A percentile compares a stretch with the other conserved stretches of the same genome.
Conservation (phyloP, 495 filamentous ascomycete species). For the Parachaetomium inaequale region DNA sequence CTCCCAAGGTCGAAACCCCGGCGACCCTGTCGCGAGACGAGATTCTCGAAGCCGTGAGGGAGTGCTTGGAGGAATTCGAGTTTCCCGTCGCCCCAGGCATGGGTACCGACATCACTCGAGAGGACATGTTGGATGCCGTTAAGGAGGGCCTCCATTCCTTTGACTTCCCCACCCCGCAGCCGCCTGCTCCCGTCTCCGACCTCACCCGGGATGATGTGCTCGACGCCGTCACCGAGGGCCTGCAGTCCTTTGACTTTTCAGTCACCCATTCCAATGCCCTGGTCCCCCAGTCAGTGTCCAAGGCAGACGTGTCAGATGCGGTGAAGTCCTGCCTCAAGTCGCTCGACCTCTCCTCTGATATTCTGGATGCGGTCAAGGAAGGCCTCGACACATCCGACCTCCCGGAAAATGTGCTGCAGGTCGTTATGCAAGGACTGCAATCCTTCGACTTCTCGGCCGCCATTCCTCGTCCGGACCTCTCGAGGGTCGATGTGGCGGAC, state of each 20-base stretch:
- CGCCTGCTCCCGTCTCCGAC: slow-evolving; percentile 12
- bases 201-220: slow-evolving; percentile 41
- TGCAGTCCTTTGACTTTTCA: slow-evolving; percentile 43
- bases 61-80: slow-evolving; percentile 73
- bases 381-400: slow-evolving; percentile 23
- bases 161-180: slow-evolving; percentile 39
- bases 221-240: slow-evolving; percentile 43
- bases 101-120: slow-evolving; percentile 45
- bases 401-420: slow-evolving; percentile 13
- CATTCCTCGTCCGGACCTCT: slow-evolving; percentile 27
- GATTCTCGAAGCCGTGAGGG: slow-evolving; percentile 67
- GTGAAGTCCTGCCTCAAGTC: slow-evolving; percentile 29
- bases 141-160: slow-evolving; percentile 49
- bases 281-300: slow-evolving; percentile 23
- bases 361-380: slow-evolving; percentile 30
- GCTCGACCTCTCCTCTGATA: slow-evolving; percentile 25
- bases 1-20: slow-evolving; percentile 63
- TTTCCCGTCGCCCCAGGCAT: slow-evolving; percentile 51
- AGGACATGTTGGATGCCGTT: slow-evolving; percentile 54
- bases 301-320: slow-evolving; percentile 29
- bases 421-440: slow-evolving; percentile 22
- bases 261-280: slow-evolving; percentile 23
- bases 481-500: slow-evolving; percentile 28
- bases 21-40: slow-evolving; percentile 71
- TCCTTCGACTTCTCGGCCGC: slow-evolving; percentile 28